phyloP scores from a whole-genome alignment of 208 protist genomes.

The Wallacemonas collosoma region DNA sequence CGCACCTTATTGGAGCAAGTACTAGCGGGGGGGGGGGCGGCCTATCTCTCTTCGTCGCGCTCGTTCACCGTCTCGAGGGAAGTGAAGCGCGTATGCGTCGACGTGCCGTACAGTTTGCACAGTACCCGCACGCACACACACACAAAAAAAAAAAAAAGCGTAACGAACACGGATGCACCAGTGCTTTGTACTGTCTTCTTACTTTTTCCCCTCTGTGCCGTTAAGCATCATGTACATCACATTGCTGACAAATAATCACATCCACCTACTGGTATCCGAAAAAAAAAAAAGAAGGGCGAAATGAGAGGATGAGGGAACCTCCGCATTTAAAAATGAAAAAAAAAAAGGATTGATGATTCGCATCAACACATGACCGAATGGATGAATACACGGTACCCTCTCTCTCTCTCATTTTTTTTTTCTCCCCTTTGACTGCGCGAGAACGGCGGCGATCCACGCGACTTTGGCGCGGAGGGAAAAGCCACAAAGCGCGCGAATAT shows the following conservation, averaged over 20 bases:
- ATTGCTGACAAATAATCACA: no score
- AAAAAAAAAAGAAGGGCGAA: no score
- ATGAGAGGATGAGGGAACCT: no score
- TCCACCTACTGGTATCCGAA: no score
- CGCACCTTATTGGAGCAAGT: constrained; percentile 16
- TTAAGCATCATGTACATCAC: no score
- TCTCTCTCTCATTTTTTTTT: background rate
- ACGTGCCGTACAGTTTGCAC: no score
- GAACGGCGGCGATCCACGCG: constrained; percentile 5
- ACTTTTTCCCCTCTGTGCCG: background rate
- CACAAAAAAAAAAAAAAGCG: background rate
- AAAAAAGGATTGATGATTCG: background rate
- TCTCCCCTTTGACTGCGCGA: background rate
- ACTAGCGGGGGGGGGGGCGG: background rate
- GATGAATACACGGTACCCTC: background rate
- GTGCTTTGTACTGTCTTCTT: constrained; percentile 16
- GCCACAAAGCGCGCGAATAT: no score
- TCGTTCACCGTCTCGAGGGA: no score
- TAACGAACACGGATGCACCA: background rate
- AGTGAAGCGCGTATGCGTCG: no score
- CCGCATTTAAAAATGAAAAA: background rate
- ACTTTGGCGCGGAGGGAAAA: no score
- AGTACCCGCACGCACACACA: background rate
- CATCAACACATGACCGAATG: background rate
- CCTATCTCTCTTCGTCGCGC: no score